Evolutionary conservation across 306 rosid species (phyloP).

Genomic region (Acacia confusa): DNA sequence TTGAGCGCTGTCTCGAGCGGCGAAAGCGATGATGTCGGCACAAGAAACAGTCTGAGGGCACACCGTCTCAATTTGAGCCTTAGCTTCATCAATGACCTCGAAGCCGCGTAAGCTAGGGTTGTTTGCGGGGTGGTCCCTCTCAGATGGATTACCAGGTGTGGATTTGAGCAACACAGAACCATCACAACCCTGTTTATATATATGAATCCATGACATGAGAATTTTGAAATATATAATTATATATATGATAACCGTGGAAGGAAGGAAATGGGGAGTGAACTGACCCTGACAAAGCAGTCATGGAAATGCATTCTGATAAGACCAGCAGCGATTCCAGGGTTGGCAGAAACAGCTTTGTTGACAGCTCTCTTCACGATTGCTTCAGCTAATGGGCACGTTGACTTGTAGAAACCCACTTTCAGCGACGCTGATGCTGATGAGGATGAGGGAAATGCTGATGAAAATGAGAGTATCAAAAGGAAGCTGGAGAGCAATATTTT

Average conservation of each 20-base stretch:
- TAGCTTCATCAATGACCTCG: not conserved
- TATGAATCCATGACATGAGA: not conserved
- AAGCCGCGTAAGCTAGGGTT: conserved; percentile 19
- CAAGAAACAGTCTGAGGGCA: not conserved
- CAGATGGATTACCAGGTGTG: not conserved
- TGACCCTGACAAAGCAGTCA: conserved; percentile 48
- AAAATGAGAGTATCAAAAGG: not conserved
- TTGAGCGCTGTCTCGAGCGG: not conserved
- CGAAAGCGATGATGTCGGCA: not conserved
- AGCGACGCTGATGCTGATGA: not conserved
- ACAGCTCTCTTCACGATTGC: not conserved
- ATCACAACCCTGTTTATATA: conserved; percentile 10
- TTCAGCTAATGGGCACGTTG: not conserved
- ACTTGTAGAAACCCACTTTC: not conserved
- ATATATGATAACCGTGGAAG: not conserved
- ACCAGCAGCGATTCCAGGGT: not conserved
- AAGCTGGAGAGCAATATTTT: not conserved
- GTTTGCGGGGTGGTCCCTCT: not conserved
- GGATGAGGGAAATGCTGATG: not conserved
- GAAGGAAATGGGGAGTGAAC: not conserved
- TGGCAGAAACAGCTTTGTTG: not conserved
- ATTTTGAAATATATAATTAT: not conserved
- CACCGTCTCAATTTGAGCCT: not conserved
- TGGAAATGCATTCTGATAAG: conserved; percentile 37
- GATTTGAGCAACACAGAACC: not conserved